Evolutionary conservation across 1,284 basidiomycete species (phyloP).

Genomic region (Dichomitus squalens): DNA sequence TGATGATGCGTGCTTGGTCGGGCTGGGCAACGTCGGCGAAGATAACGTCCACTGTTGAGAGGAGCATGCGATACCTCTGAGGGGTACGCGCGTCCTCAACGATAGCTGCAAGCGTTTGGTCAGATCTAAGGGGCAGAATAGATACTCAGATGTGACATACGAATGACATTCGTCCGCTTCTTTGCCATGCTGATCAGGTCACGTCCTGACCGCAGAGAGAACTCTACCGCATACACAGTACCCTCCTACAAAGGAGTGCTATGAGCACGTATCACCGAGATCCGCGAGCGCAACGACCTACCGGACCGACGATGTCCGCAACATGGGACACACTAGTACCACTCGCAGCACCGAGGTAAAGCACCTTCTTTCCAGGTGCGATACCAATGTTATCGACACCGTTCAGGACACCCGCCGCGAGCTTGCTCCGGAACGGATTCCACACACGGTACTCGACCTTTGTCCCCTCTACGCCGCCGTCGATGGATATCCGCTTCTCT

Average conservation of each 20-base stretch:
- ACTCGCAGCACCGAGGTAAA: constrained; percentile 96
- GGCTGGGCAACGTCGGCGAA: constrained; percentile 99
- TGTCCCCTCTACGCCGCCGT: constrained; percentile 75
- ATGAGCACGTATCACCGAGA: not conserved
- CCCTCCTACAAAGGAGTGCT: constrained; percentile 67
- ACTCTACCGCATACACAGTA: constrained; percentile 97
- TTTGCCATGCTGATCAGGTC: constrained; percentile 99
- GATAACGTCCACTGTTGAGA: constrained; percentile 93
- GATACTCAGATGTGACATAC: constrained; percentile 49
- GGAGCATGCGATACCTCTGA: constrained; percentile 93
- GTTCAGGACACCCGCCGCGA: constrained; percentile 96
- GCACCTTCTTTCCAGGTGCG: constrained; percentile 92
- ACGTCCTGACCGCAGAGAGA: constrained; percentile 94
- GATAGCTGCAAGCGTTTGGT: constrained; percentile 65
- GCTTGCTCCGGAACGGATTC: constrained; percentile 98
- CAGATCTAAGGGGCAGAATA: not conserved
- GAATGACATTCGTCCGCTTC: constrained; percentile 99
- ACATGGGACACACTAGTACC: constrained; percentile 99
- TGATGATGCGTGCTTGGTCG: constrained; percentile 96
- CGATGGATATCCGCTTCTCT: constrained; percentile 92
- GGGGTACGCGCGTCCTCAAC: constrained; percentile 96
- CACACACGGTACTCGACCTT: constrained; percentile 99
- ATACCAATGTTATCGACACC: constrained; percentile 96
- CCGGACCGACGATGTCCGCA: constrained; percentile 96
- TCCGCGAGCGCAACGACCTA: constrained; percentile 31